Base-by-base conservation (phyloP, 2,329 filamentous ascomycete species). In the Xylariaceae sp. region DNA sequence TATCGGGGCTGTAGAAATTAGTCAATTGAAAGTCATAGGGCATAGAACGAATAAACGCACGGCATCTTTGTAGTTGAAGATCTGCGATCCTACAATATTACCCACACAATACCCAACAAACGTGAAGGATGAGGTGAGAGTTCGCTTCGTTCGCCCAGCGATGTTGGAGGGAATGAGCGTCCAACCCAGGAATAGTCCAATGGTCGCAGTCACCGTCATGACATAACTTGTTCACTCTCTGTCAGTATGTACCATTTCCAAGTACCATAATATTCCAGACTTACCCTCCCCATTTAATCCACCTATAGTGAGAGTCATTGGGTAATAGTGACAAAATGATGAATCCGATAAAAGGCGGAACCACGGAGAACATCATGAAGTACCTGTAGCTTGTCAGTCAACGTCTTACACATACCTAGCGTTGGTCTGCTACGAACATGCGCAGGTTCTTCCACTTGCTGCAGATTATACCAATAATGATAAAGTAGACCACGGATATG, bases 91-190 rank as follows among this genome's bases (percentile, higher is more conserved):
- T 2, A 68, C 67, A 69, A 76, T 76, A 57, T 77, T 78, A 2
- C 75, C 75, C 2, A 74, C 71, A 48, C 74, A 77, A 58, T 77
- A 78, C 1, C 67, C 73, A 6, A 75, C 66, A 47, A 78, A 75
- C 1, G 74, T 73, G 38, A 75, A 71, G 3, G 73, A 73, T 14
- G 69, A 73, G 12, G 72, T 73, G 39, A 77, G 61, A 3, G 74
- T 75, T 22, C 74, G 71, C 58, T 77, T 77, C 0, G 75, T 77
- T 7, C 73, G 67, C 7, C 75, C 75, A 5, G 73, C 73, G 4
- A 74, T 67, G 57, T 77, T 77, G 33, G 71, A 74, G 0, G 74
- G 73, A 44, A 77, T 69, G 40, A 71, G 51, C 0, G 67, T 67
- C 69, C 66, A 70, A 7, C 66, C 68, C 1, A 70, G 52, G 48